These are phyloP conservation scores for Cladosporium sp. DNA, from an alignment of 2,329 filamentous ascomycete species.

Conservation along the genomic window DNA sequence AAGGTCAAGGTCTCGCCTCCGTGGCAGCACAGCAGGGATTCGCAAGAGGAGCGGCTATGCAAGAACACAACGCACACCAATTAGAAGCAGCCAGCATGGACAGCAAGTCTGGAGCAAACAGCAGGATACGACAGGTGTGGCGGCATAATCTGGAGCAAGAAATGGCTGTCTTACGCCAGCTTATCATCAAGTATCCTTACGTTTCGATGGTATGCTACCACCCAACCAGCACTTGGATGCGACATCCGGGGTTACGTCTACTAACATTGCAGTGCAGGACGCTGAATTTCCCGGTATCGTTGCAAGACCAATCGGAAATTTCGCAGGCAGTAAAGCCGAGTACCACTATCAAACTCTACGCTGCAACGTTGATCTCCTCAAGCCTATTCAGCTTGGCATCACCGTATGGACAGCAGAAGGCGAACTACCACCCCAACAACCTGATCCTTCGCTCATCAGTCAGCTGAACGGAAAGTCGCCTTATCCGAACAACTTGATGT, in stretches of 20 bases:
- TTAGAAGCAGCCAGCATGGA: slow-evolving; percentile 36
- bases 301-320: slow-evolving; percentile 88
- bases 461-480: slow-evolving; percentile 36
- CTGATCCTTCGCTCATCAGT: slow-evolving; percentile 46
- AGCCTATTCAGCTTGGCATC: slow-evolving; percentile 94
- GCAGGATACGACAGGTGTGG: slow-evolving; percentile 94
- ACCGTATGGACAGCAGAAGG: slow-evolving; percentile 90
- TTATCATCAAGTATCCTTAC: slow-evolving; percentile 89
- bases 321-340: slow-evolving; percentile 82
- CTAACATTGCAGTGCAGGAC: slow-evolving; percentile 57
- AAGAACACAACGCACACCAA: slow-evolving; percentile 43
- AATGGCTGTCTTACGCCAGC: slow-evolving; percentile 74
- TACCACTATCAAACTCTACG: slow-evolving; percentile 98
- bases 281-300: slow-evolving; percentile 99
- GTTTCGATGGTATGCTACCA: slow-evolving; percentile 86
- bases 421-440: slow-evolving; percentile 72
- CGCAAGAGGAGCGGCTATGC: slow-evolving; percentile 62
- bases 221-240: slow-evolving; percentile 44
- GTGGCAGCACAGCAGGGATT: slow-evolving; percentile 88
- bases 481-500: slow-evolving; percentile 38
- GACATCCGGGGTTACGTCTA: not conserved
- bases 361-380: slow-evolving; percentile 94
- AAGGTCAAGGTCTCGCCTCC: slow-evolving; percentile 68
- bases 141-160: slow-evolving; percentile 86
- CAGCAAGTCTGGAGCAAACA: slow-evolving; percentile 59